Conservation (phyloP, 805 yeast genomes). For the Saccharomycopsis fodiens region DNA sequence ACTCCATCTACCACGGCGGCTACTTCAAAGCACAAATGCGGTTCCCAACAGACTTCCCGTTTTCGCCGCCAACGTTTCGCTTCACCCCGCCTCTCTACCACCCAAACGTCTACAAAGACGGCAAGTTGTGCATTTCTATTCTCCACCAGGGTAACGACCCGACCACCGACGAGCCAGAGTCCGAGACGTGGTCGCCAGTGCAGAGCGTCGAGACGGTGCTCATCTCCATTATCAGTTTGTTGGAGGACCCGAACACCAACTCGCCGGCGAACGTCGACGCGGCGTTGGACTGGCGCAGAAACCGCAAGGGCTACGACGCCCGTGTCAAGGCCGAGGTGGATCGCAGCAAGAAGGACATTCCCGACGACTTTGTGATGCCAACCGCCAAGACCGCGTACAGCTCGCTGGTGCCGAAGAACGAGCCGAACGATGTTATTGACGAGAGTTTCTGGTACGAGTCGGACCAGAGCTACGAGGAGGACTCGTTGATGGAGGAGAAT, state of each 20-base stretch:
- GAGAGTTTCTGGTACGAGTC: conserved; percentile 85
- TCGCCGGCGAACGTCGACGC: conserved; percentile 98
- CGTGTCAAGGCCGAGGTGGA: conserved; percentile 77
- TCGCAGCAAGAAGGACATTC: conserved; percentile 77
- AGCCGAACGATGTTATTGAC: conserved; percentile 46
- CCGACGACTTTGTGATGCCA: conserved; percentile 80
- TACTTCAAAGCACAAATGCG: conserved; percentile 91
- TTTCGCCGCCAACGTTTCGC: conserved; percentile 84
- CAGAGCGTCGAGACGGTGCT: conserved; percentile 89
- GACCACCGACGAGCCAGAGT: conserved; percentile 83
- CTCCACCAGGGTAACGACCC: conserved; percentile 89
- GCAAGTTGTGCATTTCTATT: conserved; percentile 86
- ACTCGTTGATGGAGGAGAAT: conserved; percentile 38
- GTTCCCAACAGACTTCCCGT: conserved; percentile 89
- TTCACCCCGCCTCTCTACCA: conserved; percentile 92
- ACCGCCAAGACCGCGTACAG: conserved; percentile 53
- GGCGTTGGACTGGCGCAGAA: conserved; percentile 80
- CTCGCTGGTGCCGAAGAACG: conserved; percentile 28
- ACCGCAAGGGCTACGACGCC: conserved; percentile 66
- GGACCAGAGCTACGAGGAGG: conserved; percentile 57
- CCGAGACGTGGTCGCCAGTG: conserved; percentile 91
- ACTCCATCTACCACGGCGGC: conserved; percentile 89
- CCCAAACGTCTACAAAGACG: conserved; percentile 92
- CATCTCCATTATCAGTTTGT: conserved; percentile 79
- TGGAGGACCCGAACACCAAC: conserved; percentile 88